Percentiles rank a stretch among this genome's conserved stretches.
These are phyloP conservation scores for Helicostylum pulchrum DNA, from an alignment of 192 early-diverging fungal species.

Conservation along the genomic window DNA sequence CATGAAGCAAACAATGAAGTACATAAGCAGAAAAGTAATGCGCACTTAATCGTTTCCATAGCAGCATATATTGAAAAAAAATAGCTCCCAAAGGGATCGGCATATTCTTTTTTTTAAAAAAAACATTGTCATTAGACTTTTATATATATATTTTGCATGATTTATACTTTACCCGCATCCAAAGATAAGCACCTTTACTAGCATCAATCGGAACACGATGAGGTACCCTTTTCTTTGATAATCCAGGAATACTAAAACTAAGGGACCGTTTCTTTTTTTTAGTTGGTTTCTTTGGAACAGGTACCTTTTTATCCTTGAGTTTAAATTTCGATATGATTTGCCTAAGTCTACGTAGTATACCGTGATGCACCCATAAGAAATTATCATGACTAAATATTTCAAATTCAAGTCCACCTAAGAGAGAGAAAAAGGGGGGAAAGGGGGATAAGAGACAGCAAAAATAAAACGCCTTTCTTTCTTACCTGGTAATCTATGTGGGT, in stretches of 20 bases:
- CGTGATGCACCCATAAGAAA: conserved; percentile 22
- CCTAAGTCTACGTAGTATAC: conserved; percentile 3
- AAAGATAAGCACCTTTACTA: conserved; percentile 21
- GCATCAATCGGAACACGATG: not conserved
- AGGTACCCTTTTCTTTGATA: not conserved
- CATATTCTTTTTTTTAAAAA: no score
- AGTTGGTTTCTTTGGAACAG: not conserved
- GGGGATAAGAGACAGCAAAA: no score
- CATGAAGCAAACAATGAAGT: conserved; percentile 72
- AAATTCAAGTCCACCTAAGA: conserved; percentile 38
- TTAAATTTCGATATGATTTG: conserved; percentile 7
- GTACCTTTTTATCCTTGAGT: not conserved
- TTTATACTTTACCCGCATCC: conserved; percentile 13
- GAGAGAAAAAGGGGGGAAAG: no score
- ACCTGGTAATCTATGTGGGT: conserved; percentile 84
- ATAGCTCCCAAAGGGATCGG: conserved; percentile 74
- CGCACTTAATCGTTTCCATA: conserved; percentile 73
- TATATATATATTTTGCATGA: not conserved
- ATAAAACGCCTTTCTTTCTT: no score
- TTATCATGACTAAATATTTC: conserved; percentile 25
- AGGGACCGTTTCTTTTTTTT: not conserved
- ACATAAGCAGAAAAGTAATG: conserved; percentile 79
- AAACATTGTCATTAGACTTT: not conserved
- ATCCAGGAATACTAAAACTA: conserved; percentile 1
- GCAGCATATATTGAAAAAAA: conserved; percentile 90